phyloP scores from a whole-genome alignment of 2,329 filamentous ascomycete species.

The Colletotrichum simmondsii region DNA sequence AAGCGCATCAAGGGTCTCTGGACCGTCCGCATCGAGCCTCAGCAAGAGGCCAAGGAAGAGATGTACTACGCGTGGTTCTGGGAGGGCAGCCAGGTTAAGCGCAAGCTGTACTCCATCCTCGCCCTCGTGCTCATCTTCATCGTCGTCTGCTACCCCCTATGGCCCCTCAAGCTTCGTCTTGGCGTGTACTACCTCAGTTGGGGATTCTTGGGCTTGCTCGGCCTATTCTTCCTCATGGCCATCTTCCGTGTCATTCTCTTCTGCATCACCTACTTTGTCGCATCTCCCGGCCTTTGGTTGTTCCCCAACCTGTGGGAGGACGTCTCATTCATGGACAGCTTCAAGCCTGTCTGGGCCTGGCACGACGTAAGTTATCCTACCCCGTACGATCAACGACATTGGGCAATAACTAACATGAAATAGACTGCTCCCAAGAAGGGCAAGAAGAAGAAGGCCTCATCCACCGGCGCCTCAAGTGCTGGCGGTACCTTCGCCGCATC shows the following conservation, averaged over 20 bases:
- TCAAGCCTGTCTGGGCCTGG: constrained; percentile 97
- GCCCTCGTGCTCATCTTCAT: constrained; percentile 87
- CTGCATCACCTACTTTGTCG: constrained; percentile 87
- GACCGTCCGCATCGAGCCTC: constrained; percentile 95
- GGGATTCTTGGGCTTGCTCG: constrained; percentile 89
- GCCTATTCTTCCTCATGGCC: constrained; percentile 96
- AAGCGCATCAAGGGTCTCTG: constrained; percentile 96
- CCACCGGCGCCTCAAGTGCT: constrained; percentile 46
- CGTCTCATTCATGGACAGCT: constrained; percentile 97
- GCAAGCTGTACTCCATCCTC: constrained; percentile 88
- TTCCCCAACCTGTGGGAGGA: constrained; percentile 99
- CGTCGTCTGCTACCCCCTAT: constrained; percentile 93
- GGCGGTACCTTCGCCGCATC: constrained; percentile 61
- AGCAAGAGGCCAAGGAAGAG: constrained; percentile 88
- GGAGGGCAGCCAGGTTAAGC: constrained; percentile 93
- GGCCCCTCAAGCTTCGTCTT: constrained; percentile 89
- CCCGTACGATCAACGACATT: background rate
- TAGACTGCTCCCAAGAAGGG: constrained; percentile 64
- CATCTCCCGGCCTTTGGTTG: constrained; percentile 92
- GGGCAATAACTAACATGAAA: background rate
- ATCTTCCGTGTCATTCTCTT: constrained; percentile 97
- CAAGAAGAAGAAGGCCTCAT: constrained; percentile 59
- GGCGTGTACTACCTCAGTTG: constrained; percentile 98
- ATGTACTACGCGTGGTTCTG: constrained; percentile 98
- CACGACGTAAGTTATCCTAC: constrained; percentile 77